Conservation (phyloP, 352 stramenopile species). For the Pythium vanterpoolii region DNA sequence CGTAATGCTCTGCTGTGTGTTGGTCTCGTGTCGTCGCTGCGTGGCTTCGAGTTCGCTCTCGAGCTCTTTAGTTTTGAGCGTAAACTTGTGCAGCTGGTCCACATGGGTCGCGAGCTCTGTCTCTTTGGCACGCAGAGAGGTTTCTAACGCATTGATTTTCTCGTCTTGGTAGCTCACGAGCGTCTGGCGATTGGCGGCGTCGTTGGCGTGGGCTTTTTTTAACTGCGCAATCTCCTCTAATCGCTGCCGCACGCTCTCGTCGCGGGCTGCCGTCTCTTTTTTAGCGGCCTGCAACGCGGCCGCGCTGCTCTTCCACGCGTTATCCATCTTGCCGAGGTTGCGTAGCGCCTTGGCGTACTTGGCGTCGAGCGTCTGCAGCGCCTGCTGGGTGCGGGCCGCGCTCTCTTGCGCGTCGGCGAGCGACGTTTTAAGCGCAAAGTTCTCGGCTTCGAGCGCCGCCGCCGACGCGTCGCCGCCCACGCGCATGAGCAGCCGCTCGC, state of each 20-base stretch:
- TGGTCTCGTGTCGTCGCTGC: constrained; percentile 8
- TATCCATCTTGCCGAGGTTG: constrained; percentile 68
- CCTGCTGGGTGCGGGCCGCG: constrained; percentile 37
- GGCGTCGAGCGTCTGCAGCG: constrained; percentile 43
- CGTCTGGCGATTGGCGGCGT: constrained; percentile 17
- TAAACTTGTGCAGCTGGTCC: constrained; percentile 11
- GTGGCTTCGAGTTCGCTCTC: constrained; percentile 26
- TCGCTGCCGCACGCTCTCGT: constrained; percentile 8
- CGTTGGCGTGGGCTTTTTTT: constrained; percentile 23
- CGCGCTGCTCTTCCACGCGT: constrained; percentile 62
- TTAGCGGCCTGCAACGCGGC: constrained; percentile 25
- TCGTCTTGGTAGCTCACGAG: constrained; percentile 19
- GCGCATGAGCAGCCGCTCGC: constrained; percentile 60
- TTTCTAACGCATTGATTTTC: constrained; percentile 23
- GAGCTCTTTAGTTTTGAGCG: constrained; percentile 31
- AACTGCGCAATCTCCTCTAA: constrained; percentile 23
- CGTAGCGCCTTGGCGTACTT: constrained; percentile 67
- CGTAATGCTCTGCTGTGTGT: constrained; percentile 14
- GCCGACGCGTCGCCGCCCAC: constrained; percentile 74
- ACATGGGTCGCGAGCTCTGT: constrained; percentile 2
- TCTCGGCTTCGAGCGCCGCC: constrained; percentile 75
- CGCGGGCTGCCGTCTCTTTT: constrained; percentile 10
- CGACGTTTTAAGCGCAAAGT: constrained; percentile 56
- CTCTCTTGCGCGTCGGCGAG: constrained; percentile 51
- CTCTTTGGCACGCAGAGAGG: constrained; percentile 3